Evolutionary conservation across 306 rosid species (phyloP), one percentile per base, ranked within the genome.

Genomic region (Potentilla sterilis): DNA sequence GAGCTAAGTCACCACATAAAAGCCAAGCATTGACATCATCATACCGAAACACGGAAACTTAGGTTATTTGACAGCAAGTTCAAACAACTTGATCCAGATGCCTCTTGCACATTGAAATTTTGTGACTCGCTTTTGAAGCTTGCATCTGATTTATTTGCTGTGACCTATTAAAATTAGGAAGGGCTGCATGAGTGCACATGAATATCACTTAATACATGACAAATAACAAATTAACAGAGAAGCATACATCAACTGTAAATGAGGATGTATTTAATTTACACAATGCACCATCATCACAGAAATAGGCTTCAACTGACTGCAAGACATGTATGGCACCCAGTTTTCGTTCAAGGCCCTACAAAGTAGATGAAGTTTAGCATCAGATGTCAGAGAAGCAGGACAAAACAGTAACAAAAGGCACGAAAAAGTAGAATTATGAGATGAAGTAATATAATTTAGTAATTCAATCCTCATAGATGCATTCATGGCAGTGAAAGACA

Each of bases 241-340:
- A 55, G 15, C 91, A 82, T 88, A 94, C 96, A 72, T 92, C 93
- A 52, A 88, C 85, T 0, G 89, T 86, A 79, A 92, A 94, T 71
- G 92, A 83, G 69, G 94, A 88, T 63, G 88, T 66, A 81, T 86
- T 92, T 88, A 89, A 35, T 76, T 85, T 84, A 75, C 93, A 91
- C 19, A 81, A 79, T 66, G 89, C 85, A 24, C 92, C 91, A 47
- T 80, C 74, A 7, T n/a, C 38, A 63, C 83, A 43, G 76, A 91
- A 87, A 83, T 81, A 83, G 69, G 83, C 81, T 73, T 88, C 87
- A 16, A 85, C 78, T 57, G 88, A 80, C 82, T 94, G 88, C 86
- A 92, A 77, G 67, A 94, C 90, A 81, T 85, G 78, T 71, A 90
- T 40, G 86, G 97, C 97, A 80, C 89, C 78, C 73, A 87, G 77